Evolutionary conservation across 345 rosid species (phyloP), one percentile per base, ranked within the genome.

Genomic region (Aethionema arabicum): DNA sequence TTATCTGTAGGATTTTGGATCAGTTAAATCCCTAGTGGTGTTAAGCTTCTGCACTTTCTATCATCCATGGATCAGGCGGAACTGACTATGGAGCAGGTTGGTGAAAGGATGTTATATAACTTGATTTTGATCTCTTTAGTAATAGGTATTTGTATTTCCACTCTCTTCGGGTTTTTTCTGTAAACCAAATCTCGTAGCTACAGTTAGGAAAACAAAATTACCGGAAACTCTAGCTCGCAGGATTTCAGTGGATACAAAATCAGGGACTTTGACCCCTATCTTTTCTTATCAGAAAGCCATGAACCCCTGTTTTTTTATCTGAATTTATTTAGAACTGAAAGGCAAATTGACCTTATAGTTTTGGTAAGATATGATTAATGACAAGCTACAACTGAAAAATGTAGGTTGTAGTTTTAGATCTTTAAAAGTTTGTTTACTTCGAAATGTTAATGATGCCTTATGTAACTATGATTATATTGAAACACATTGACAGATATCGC

Each of bases 41-140:
- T 63, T 72, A 9, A 65, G 65, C 67, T 74, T 49, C 63, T 73
- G 36, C 52, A 70, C 66, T 48, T 21, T 21, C 27, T 21, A 21
- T 21, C 27, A 54, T 29, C 81, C 59, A 90, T 90, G 97, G 85
- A 79, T 66, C 90, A 80, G 33, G 97, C 93, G 3, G 97, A 83
- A 54, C 82, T 87, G 56, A 68, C 79, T 47, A 68, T 85, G 4
- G 89, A 83, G 39, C 93, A 87, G 93, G 97, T 90, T 77, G 32
- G 80, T 68, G 57, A 61, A 71, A 43, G 50, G 44, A 38, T 61
- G 5, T 38, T 56, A 37, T 30, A 56, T 59, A 56, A 38, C 12
- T 64, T 62, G 15, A 35, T 62, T 66, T 62, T 56, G 40, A 30
- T 42, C 31, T 7, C 21, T 44, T 50, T 59, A 11, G 13, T 36